Conservation (phyloP, 305 asterid species). For the Stenogyne calaminthoides region DNA sequence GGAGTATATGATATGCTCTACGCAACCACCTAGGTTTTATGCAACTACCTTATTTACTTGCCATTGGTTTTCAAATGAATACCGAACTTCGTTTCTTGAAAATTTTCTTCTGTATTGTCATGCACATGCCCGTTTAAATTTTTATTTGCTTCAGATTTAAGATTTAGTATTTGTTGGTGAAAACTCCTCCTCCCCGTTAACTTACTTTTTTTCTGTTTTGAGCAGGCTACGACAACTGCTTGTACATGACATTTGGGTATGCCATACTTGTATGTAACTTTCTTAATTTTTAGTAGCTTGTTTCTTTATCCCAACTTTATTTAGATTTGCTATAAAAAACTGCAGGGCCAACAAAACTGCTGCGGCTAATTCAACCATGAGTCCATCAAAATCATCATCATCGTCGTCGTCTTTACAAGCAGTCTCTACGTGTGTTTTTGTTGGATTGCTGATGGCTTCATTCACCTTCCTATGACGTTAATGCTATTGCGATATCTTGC, state of each 20-base stretch:
- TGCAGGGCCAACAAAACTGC: constrained; percentile 65
- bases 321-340: constrained; percentile 17
- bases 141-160: background rate
- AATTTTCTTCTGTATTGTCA: background rate
- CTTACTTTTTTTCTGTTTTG: constrained; percentile 21
- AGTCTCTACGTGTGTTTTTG: constrained; percentile 27
- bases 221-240: constrained; percentile 92
- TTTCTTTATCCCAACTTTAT: background rate
- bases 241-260: constrained; percentile 76
- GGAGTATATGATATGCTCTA: too few relatives aligned
- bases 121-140: background rate
- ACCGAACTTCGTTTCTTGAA: background rate
- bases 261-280: background rate
- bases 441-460: constrained; percentile 44
- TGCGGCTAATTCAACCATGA: constrained; percentile 49
- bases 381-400: constrained; percentile 36
- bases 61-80: background rate
- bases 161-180: too few relatives aligned
- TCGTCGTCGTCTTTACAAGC: constrained; percentile 38
- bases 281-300: background rate
- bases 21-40: background rate
- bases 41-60: background rate
- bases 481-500: constrained; percentile 3
- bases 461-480: constrained; percentile 35
- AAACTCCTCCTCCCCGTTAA: background rate